Evolutionary conservation across 225 moss, liverwort and hornwort species (phyloP).

Genomic region (Climacium dendroides): DNA sequence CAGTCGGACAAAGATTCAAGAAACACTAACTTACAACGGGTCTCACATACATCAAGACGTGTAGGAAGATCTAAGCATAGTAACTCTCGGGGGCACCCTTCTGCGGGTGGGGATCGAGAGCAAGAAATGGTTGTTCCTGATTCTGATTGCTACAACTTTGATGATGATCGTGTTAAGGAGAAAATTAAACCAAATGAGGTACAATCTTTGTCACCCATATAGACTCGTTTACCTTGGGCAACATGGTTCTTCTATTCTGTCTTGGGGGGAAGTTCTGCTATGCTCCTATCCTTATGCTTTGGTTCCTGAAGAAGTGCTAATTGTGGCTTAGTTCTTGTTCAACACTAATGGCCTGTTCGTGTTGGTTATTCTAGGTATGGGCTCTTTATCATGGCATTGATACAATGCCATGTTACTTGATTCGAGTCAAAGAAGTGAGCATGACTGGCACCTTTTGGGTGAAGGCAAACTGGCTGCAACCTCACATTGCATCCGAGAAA

Average conservation of each 20-base stretch:
- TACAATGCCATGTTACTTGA: slow-evolving; percentile 33
- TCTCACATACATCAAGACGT: background rate
- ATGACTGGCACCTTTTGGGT: slow-evolving; percentile 3
- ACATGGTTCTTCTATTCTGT: background rate
- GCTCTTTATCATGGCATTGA: slow-evolving; percentile 31
- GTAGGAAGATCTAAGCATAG: background rate
- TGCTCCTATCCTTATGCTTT: background rate
- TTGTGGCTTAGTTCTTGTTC: background rate
- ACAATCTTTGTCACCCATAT: background rate
- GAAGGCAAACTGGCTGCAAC: slow-evolving; percentile 21
- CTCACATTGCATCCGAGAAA: background rate
- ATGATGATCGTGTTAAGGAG: slow-evolving; percentile 16
- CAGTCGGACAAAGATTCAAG: background rate
- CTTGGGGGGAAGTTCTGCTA: background rate
- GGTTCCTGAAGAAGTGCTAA: background rate
- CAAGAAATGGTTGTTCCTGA: slow-evolving; percentile 15
- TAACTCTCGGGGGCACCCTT: background rate
- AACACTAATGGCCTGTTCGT: background rate
- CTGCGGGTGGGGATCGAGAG: background rate
- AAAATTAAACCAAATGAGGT: slow-evolving; percentile 27
- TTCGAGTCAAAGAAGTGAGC: slow-evolving; percentile 29
- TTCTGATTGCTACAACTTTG: slow-evolving; percentile 33
- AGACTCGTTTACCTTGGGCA: background rate
- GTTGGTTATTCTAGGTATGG: slow-evolving; percentile 21
- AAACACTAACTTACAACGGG: background rate